These are phyloP conservation scores for Urtica urens DNA, from an alignment of 306 rosid genomes.

Conservation along the genomic window DNA sequence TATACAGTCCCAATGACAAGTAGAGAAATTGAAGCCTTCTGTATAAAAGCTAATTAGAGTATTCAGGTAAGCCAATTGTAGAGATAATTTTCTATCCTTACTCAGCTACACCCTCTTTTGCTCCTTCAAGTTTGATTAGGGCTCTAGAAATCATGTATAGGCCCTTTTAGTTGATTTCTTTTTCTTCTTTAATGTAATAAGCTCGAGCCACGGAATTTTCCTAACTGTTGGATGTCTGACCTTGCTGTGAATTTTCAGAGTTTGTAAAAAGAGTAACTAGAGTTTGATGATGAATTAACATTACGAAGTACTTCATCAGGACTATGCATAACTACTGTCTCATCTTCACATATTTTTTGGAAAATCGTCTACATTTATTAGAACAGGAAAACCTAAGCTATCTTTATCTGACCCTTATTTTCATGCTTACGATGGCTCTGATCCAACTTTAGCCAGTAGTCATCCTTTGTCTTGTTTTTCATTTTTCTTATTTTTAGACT, in stretches of 20 bases:
- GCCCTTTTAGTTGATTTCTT: neutral
- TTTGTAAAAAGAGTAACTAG: too few relatives aligned
- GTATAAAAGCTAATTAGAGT: constrained; percentile 23
- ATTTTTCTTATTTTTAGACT: too few relatives aligned
- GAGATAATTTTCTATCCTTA: constrained; percentile 11
- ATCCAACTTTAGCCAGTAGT: too few relatives aligned
- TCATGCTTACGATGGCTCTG: too few relatives aligned
- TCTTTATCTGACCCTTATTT: too few relatives aligned
- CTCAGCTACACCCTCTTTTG: constrained; percentile 6
- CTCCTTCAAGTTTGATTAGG: neutral
- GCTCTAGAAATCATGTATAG: constrained; percentile 1
- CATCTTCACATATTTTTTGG: too few relatives aligned
- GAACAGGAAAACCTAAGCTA: too few relatives aligned
- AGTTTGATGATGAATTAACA: too few relatives aligned
- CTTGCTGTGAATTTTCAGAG: neutral
- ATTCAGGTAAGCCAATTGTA: constrained; percentile 4
- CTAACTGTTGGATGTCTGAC: constrained; percentile 1
- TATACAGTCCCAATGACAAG: constrained; percentile 5
- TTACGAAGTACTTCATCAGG: too few relatives aligned
- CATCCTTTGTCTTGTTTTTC: too few relatives aligned
- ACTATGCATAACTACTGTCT: too few relatives aligned
- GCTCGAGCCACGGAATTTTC: neutral
- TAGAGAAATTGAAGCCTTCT: constrained; percentile 12
- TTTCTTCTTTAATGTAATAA: neutral
- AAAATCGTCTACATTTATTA: too few relatives aligned